These are phyloP conservation scores for Schizosaccharomyces pombe DNA, from an alignment of 805 yeast genomes.

Conservation along the genomic window DNA sequence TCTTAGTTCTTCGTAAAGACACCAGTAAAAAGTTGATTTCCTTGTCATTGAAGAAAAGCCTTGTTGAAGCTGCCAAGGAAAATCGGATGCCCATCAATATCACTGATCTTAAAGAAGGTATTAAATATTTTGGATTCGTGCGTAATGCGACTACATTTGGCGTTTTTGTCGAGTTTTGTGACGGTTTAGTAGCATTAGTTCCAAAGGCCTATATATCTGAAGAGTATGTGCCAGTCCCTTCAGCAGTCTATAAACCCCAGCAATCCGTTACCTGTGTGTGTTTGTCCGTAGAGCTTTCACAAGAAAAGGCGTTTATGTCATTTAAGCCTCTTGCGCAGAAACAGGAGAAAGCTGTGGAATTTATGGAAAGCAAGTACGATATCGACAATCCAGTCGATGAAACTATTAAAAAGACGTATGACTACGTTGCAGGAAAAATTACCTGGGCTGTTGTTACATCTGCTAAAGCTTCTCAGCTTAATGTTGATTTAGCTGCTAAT, in stretches of 20 bases:
- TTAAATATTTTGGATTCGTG: conserved; percentile 45
- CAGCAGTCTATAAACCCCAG: conserved; percentile 35
- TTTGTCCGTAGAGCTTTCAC: conserved; percentile 43
- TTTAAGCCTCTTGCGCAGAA: conserved; percentile 6
- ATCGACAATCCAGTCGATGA: conserved; percentile 39
- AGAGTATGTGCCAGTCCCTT: conserved; percentile 25
- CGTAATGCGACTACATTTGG: conserved; percentile 61
- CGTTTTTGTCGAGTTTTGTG: conserved; percentile 60
- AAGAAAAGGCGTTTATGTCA: conserved; percentile 50
- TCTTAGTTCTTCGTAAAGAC: conserved; percentile 48
- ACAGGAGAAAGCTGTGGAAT: conserved; percentile 12
- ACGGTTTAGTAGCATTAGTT: conserved; percentile 60
- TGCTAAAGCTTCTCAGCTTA: conserved; percentile 49
- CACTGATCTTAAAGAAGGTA: conserved; percentile 31
- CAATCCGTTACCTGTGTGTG: conserved; percentile 50
- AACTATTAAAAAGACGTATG: conserved; percentile 24
- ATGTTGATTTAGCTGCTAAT: conserved; percentile 53
- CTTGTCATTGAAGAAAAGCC: conserved; percentile 38
- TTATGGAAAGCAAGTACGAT: conserved; percentile 7
- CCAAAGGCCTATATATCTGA: conserved; percentile 39
- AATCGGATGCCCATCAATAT: conserved; percentile 33
- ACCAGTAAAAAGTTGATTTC: conserved; percentile 34
- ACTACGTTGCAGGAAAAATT: conserved; percentile 33
- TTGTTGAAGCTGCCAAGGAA: conserved; percentile 38
- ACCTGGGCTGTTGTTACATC: conserved; percentile 39